phyloP scores from a whole-genome alignment of 179 eudicot genomes.

The Nepenthes alata region DNA sequence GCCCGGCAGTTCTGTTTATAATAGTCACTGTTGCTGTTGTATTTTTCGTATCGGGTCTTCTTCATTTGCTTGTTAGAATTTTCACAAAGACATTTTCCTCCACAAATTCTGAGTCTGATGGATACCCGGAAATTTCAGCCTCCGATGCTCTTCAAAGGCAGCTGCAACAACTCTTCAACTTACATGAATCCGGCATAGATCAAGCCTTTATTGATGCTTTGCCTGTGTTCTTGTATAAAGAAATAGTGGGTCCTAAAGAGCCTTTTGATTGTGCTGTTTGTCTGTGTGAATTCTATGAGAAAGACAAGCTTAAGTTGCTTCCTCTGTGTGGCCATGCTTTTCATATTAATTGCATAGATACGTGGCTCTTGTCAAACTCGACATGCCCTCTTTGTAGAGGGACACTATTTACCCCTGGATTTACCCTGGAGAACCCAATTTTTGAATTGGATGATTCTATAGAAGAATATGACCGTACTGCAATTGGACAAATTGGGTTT shows the following conservation, averaged over 20 bases:
- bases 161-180: constrained; percentile 7
- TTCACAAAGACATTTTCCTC: constrained; percentile 2
- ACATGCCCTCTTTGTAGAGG: constrained; percentile 8
- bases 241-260: constrained; percentile 4
- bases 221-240: constrained; percentile 5
- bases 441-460: constrained; percentile 17
- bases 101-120: background rate
- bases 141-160: constrained; percentile 4
- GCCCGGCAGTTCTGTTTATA: constrained; percentile 5
- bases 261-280: constrained; percentile 9
- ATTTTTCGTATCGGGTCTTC: constrained; percentile 7
- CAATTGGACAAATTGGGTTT: constrained; percentile 4
- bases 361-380: constrained; percentile 5
- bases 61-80: constrained; percentile 6
- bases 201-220: constrained; percentile 9
- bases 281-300: constrained; percentile 3
- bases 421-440: background rate
- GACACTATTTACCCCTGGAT: background rate
- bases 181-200: constrained; percentile 7
- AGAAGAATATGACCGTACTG: constrained; percentile 21
- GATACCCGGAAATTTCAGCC: constrained; percentile 1
- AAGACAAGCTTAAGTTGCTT: constrained; percentile 5
- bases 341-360: constrained; percentile 2
- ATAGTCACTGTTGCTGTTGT: constrained; percentile 2
- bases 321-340: constrained; percentile 6